Evolutionary conservation across 1,139 yeast species (phyloP).

Genomic region (Spencermartinsiella ligniputridi): DNA sequence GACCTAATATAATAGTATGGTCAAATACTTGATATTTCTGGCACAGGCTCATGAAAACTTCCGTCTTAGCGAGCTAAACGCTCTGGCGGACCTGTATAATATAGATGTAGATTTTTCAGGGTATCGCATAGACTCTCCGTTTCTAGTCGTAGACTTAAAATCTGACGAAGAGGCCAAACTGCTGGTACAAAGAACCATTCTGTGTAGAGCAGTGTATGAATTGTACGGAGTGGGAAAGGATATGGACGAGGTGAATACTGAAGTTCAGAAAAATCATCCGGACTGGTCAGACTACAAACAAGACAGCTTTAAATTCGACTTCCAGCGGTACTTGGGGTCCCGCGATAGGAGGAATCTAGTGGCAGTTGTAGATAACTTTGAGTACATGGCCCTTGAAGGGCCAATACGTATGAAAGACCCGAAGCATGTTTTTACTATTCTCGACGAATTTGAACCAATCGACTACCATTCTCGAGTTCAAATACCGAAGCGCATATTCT

Average conservation of each 20-base stretch:
- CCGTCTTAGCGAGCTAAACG: constrained; percentile 76
- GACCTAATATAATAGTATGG: too few species aligned
- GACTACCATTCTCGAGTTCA: constrained; percentile 48
- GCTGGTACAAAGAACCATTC: constrained; percentile 62
- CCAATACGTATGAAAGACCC: constrained; percentile 75
- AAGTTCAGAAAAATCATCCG: constrained; percentile 37
- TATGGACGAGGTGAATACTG: constrained; percentile 54
- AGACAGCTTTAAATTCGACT: constrained; percentile 67
- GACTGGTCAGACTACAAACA: constrained; percentile 20
- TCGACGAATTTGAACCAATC: constrained; percentile 60
- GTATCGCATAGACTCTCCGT: constrained; percentile 62
- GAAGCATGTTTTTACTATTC: constrained; percentile 61
- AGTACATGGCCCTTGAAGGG: constrained; percentile 69
- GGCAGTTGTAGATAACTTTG: constrained; percentile 64
- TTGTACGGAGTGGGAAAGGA: constrained; percentile 71
- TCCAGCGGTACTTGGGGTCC: constrained; percentile 70
- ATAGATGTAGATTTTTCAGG: constrained; percentile 55
- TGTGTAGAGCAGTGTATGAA: constrained; percentile 76
- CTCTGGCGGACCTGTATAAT: constrained; percentile 63
- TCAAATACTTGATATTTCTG: constrained; percentile 65
- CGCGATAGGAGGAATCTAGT: constrained; percentile 52
- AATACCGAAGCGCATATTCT: constrained; percentile 56
- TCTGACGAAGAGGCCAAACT: constrained; percentile 61
- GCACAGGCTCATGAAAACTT: constrained; percentile 83
- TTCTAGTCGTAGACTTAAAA: constrained; percentile 59